Percentiles rank a stretch among this genome's conserved stretches.
These are phyloP conservation scores for Botrytis fragariae DNA, from an alignment of 2,329 filamentous ascomycete species.

Conservation along the genomic window DNA sequence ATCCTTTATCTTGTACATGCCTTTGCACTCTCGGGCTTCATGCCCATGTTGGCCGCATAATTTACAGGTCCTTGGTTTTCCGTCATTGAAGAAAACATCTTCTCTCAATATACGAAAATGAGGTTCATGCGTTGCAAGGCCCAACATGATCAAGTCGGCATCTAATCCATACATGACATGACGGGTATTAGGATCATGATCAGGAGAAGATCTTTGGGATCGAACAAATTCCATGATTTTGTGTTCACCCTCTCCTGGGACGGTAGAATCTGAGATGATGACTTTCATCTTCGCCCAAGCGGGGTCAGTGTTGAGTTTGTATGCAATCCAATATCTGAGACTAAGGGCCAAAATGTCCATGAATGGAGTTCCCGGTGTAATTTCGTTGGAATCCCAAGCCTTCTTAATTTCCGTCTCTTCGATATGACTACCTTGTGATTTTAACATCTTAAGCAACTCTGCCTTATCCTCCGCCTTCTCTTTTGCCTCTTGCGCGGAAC, in stretches of 20 bases:
- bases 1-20: slow-evolving; percentile 72
- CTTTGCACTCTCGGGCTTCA: slow-evolving; percentile 80
- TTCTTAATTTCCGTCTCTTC: slow-evolving; percentile 71
- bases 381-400: slow-evolving; percentile 84
- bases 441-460: slow-evolving; percentile 81
- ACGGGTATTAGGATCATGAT: slow-evolving; percentile 93
- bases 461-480: slow-evolving; percentile 91
- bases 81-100: slow-evolving; percentile 92
- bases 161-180: slow-evolving; percentile 98
- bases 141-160: slow-evolving; percentile 98
- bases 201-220: slow-evolving; percentile 84
- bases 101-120: slow-evolving; percentile 95
- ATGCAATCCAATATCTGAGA: slow-evolving; percentile 93
- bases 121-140: slow-evolving; percentile 93
- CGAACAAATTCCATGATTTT: slow-evolving; percentile 99
- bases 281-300: slow-evolving; percentile 95
- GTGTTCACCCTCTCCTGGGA: slow-evolving; percentile 96
- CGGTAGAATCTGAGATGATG: slow-evolving; percentile 97
- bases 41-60: slow-evolving; percentile 93
- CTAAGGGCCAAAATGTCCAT: slow-evolving; percentile 94
- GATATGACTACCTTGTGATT: slow-evolving; percentile 66
- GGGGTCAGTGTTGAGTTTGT: slow-evolving; percentile 95
- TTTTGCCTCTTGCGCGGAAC: slow-evolving; percentile 87
- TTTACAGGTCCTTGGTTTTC: slow-evolving; percentile 76
- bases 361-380: slow-evolving; percentile 95